Base-by-base conservation (phyloP, 2,329 filamentous ascomycete species). In the Trichophyton simii region DNA sequence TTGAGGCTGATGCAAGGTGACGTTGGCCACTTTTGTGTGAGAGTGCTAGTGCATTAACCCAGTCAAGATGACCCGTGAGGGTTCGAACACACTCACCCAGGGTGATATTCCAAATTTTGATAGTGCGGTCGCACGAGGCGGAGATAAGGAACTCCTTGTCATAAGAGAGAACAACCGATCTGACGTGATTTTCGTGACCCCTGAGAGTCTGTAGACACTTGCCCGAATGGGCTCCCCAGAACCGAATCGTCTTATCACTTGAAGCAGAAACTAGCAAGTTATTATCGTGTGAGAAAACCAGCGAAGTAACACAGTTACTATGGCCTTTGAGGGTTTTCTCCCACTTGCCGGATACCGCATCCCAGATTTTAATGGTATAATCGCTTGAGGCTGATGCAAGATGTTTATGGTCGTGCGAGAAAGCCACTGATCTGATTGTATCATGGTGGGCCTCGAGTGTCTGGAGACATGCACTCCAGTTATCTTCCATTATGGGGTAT, bases 391-490 rank as follows among this genome's bases (percentile, higher is more conserved):
- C 48, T 13, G 59, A 60, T 13, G n/a, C 31, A 15, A 60, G 22
- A 22, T n/a, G 11, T 9, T n/a, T 15, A 25, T n/a, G 7, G 18
- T 60, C 25, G n/a, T 25, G 44, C 0, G 59, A 60, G 31, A 54
- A 57, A n/a, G 20, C 48, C 11, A 60, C 22, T 1, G 34, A 25
- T 34, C 18, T 9, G 15, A 58, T 36, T 18, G 34, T 9, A n/a
- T 18, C 20, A 44, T 22, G 15, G 9, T 48, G 58, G 41, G 20
- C 52, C 18, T 61, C 20, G 13, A 61, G 25, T 15, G 38, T 34
- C 54, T 58, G 52, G n/a, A 61, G 36, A 34, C 60, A 61, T n/a
- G 22, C 13, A 50, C 38, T 34, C 60, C 60, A 61, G 34, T n/a
- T 15, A 22, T 22, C 28, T 28, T 58, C 34, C 7, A 58, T 34